Conservation (phyloP, 2,329 filamentous ascomycete species). For the Fusarium bulbicola region DNA sequence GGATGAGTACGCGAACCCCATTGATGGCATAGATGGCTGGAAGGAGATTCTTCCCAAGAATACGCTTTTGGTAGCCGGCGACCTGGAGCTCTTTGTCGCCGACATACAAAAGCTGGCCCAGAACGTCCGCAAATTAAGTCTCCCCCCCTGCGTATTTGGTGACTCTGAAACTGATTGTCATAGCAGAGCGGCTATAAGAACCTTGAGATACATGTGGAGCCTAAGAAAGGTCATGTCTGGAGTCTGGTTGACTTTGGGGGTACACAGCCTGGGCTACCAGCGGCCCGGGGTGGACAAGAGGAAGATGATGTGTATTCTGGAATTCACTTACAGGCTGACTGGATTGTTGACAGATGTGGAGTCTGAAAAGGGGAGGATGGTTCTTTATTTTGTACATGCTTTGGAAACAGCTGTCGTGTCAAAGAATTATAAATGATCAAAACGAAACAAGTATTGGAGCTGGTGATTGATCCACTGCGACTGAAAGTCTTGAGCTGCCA, state of each 20-base stretch:
- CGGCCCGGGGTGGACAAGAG: accelerated
- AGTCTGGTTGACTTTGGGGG: neutral
- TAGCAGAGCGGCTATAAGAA: neutral
- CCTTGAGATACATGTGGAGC: accelerated
- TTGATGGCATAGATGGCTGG: neutral
- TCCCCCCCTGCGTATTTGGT: accelerated
- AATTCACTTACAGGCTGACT: neutral
- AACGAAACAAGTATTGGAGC: neutral
- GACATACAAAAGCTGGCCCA: neutral
- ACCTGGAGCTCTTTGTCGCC: neutral
- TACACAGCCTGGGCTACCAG: neutral
- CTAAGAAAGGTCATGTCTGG: neutral
- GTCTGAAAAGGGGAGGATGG: neutral
- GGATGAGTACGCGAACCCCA: neutral
- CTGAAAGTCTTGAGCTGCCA: neutral
- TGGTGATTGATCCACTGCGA: neutral
- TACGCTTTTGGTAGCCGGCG: neutral
- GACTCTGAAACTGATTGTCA: neutral
- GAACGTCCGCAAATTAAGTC: neutral
- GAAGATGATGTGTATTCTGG: neutral
- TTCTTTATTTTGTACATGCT: too few relatives aligned
- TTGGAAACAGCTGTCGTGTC: accelerated
- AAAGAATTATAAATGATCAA: neutral
- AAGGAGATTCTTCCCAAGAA: neutral
- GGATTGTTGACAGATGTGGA: neutral